Evolutionary conservation across 176 grass and related monocot species (phyloP).

Genomic region (Alopecurus myosuroides): DNA sequence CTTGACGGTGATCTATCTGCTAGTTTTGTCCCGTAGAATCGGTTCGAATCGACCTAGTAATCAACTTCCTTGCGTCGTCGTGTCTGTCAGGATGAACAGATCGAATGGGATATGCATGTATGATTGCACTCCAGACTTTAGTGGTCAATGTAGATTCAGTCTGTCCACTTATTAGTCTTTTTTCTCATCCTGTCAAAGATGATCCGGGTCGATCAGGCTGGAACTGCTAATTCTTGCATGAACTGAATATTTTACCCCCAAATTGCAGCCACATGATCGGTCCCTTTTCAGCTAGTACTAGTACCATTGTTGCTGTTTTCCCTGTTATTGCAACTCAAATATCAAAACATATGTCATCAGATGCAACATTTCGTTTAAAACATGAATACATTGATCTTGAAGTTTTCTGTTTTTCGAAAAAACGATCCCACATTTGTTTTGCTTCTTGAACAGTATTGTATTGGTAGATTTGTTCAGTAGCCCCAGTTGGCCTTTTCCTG

Average conservation of each 20-base stretch:
- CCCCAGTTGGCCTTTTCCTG: not conserved
- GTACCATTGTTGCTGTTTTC: not conserved
- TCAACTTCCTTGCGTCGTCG: not conserved
- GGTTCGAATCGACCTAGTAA: not conserved
- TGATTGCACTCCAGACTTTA: not conserved
- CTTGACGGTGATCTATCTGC: not conserved
- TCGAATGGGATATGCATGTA: not conserved
- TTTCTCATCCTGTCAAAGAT: not conserved
- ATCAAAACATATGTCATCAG: not conserved
- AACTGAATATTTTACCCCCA: not conserved
- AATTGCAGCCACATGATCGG: not conserved
- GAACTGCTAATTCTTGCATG: not conserved
- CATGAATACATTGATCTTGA: not conserved
- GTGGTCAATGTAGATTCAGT: not conserved
- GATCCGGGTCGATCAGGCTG: not conserved
- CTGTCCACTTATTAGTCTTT: not conserved
- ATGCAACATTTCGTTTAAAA: not conserved
- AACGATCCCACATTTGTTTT: not conserved
- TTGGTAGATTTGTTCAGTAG: not conserved
- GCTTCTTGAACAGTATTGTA: not conserved
- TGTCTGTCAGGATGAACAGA: not conserved
- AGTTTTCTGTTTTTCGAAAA: not conserved
- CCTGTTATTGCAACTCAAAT: not conserved
- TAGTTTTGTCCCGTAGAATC: not conserved
- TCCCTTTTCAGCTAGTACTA: not conserved